Conservation (phyloP, 2,329 filamentous ascomycete genomes). For the Emericellopsis cladophorae region DNA sequence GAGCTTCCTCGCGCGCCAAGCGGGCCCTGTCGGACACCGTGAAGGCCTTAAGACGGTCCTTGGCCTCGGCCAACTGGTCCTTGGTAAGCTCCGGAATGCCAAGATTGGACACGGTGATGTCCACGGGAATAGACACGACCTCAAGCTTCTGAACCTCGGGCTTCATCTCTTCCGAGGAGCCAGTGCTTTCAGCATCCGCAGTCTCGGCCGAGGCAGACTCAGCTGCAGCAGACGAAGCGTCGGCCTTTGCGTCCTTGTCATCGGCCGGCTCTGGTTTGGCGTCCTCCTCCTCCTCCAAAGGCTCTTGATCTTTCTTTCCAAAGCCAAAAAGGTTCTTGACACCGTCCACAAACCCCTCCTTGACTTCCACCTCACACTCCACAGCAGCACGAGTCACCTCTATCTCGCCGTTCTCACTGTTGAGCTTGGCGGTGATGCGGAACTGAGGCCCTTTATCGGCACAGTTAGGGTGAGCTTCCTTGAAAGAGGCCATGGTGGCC, state of each 20-base stretch:
- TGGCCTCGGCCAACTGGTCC: constrained; percentile 35
- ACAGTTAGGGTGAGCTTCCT: constrained; percentile 63
- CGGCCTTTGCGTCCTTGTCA: constrained; percentile 21
- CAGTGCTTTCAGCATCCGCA: constrained; percentile 32
- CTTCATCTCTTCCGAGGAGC: constrained; percentile 25
- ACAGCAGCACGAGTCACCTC: constrained; percentile 64
- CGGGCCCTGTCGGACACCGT: constrained; percentile 74
- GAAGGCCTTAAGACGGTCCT: constrained; percentile 70
- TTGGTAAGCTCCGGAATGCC: constrained; percentile 37
- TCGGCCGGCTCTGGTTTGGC: constrained; percentile 3
- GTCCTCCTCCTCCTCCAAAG: constrained; percentile 51
- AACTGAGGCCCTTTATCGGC: constrained; percentile 64
- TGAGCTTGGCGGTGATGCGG: constrained; percentile 65
- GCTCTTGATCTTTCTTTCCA: constrained; percentile 77
- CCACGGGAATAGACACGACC: constrained; percentile 39
- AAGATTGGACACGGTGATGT: constrained; percentile 32
- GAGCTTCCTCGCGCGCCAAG: constrained; percentile 64
- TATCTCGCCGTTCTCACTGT: constrained; percentile 63
- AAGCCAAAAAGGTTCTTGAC: constrained; percentile 96
- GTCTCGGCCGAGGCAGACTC: constrained; percentile 28
- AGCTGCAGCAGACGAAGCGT: constrained; percentile 7
- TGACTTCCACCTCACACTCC: constrained; percentile 73
- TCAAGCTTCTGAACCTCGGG: constrained; percentile 47
- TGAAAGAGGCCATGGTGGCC: constrained; percentile 63
- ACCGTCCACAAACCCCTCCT: constrained; percentile 77